Conservation (phyloP, 768 basidiomycete genomes). For the Glaciozyma antarctica region DNA sequence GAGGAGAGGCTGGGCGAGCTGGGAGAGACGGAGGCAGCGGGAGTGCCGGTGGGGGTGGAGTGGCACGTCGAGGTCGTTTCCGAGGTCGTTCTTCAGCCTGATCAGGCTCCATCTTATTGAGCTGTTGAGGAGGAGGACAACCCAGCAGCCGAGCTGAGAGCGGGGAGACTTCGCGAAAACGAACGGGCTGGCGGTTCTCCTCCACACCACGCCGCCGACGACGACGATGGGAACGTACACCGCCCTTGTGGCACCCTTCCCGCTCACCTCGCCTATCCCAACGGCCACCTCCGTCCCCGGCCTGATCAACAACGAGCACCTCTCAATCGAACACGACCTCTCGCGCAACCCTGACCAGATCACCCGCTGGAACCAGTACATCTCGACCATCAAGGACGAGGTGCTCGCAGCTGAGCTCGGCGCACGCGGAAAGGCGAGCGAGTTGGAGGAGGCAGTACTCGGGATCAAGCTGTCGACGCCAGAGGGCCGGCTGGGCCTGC, state of each 20-base stretch:
- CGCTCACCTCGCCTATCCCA: constrained; percentile 75
- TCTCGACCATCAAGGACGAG: constrained; percentile 62
- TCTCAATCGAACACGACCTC: constrained; percentile 87
- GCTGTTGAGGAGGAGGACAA: too few species aligned
- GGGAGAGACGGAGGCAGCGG: neutral
- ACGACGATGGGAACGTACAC: neutral
- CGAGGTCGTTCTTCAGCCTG: neutral
- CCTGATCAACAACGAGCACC: constrained; percentile 62
- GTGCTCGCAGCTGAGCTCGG: constrained; percentile 42
- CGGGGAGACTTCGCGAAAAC: too few species aligned
- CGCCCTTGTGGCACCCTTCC: constrained; percentile 48
- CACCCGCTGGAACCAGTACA: constrained; percentile 84
- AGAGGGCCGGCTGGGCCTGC: constrained; percentile 62
- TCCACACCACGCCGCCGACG: too few species aligned
- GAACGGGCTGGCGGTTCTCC: too few species aligned
- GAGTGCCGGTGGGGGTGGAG: constrained; percentile 29
- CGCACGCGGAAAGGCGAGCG: constrained; percentile 35
- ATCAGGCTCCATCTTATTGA: too few species aligned
- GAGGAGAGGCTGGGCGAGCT: constrained; percentile 9
- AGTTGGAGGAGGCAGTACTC: constrained; percentile 49
- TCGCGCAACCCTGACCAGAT: constrained; percentile 82
- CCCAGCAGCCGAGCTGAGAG: too few species aligned
- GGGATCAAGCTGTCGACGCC: constrained; percentile 65
- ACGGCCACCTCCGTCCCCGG: constrained; percentile 66
- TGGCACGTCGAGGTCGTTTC: neutral